phyloP scores from a whole-genome alignment of 306 rosid genomes.

The Inga leiocalycina region DNA sequence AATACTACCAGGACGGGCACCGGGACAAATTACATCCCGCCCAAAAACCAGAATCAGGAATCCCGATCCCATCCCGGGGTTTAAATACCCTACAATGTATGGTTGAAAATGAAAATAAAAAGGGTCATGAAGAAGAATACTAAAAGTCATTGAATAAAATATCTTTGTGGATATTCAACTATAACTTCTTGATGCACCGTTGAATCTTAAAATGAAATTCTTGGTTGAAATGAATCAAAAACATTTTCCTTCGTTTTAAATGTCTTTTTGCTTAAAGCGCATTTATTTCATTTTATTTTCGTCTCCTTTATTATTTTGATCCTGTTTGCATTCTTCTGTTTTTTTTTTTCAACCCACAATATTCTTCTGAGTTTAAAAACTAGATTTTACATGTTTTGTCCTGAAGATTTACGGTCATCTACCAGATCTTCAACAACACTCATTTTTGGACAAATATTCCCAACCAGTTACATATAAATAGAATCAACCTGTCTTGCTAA shows the following conservation, averaged over 20 bases:
- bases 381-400: background rate
- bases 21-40: too few relatives aligned
- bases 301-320: too few relatives aligned
- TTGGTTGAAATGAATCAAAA: background rate
- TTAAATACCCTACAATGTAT: too few relatives aligned
- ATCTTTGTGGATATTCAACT: background rate
- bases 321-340: background rate
- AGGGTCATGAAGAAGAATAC: background rate
- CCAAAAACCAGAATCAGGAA: too few relatives aligned
- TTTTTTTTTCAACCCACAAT: background rate
- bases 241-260: background rate
- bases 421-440: background rate
- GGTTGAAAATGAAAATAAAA: background rate
- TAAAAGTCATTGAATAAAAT: background rate
- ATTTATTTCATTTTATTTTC: too few relatives aligned
- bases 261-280: too few relatives aligned
- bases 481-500: conserved; percentile 32
- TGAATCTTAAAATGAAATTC: background rate
- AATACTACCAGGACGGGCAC: too few relatives aligned
- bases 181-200: background rate
- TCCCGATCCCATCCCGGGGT: too few relatives aligned
- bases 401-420: background rate
- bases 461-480: conserved; percentile 33
- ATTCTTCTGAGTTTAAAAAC: background rate
- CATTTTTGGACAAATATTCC: conserved; percentile 38